Conservation (phyloP, 371 early-diverging fungal genomes). For the Actinomucor elegans region DNA sequence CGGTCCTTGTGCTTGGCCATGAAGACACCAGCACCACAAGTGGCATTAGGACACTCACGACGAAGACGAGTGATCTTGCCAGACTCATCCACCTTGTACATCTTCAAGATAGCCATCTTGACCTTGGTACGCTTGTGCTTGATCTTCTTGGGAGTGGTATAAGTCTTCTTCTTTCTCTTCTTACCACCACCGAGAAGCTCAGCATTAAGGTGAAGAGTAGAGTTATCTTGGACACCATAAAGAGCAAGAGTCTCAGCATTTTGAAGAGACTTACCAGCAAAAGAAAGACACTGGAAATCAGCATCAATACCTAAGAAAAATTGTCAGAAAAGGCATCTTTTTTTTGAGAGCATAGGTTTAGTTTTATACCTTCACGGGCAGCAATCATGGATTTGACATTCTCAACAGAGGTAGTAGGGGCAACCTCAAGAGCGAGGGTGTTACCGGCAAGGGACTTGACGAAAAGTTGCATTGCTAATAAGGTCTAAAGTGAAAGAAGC, state of each 20-base stretch:
- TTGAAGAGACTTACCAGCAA: constrained; percentile 89
- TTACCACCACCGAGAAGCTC: constrained; percentile 86
- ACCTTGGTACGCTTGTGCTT: constrained; percentile 97
- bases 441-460: constrained; percentile 84
- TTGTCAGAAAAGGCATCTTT: too few species aligned
- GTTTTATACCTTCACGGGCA: constrained; percentile 89
- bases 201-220: constrained; percentile 78
- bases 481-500: constrained; percentile 25
- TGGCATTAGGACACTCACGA: constrained; percentile 89
- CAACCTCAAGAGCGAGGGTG: constrained; percentile 83
- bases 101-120: constrained; percentile 93
- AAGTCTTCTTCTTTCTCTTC: constrained; percentile 97
- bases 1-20: constrained; percentile 96
- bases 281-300: constrained; percentile 90
- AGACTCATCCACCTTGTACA: constrained; percentile 94
- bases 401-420: constrained; percentile 71
- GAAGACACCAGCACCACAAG: constrained; percentile 98
- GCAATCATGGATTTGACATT: constrained; percentile 87
- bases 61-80: constrained; percentile 96
- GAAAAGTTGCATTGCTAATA: constrained; percentile 75
- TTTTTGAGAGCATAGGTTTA: too few species aligned
- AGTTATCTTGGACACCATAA: constrained; percentile 86
- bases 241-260: constrained; percentile 64
- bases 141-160: constrained; percentile 98
- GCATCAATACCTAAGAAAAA: constrained; percentile 87